Conservation (phyloP, 257 asterid species). For the Gentiana macrophylla region DNA sequence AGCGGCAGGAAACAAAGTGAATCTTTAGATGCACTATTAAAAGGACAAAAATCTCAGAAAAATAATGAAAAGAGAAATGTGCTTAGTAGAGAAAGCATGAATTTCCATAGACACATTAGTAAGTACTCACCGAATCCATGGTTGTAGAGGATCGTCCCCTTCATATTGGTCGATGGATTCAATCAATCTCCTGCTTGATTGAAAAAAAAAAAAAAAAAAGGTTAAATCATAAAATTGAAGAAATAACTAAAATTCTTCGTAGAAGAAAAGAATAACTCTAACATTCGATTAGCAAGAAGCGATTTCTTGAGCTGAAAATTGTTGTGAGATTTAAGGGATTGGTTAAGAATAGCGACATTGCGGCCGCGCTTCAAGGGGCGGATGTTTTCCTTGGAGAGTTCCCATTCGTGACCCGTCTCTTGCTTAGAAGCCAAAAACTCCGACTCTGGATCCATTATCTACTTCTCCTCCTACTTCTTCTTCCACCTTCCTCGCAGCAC, state of each 20-base stretch:
- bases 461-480: too few species aligned
- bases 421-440: slow-evolving; percentile 64
- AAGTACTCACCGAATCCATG: slow-evolving; percentile 77
- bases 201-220: neutral
- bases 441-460: slow-evolving; percentile 50
- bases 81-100: too few species aligned
- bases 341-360: slow-evolving; percentile 64
- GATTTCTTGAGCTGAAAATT: slow-evolving; percentile 43
- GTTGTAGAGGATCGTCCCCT: slow-evolving; percentile 90
- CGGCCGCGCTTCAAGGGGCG: slow-evolving; percentile 97
- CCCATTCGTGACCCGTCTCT: slow-evolving; percentile 90
- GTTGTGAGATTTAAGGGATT: slow-evolving; percentile 59
- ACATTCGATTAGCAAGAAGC: slow-evolving; percentile 63
- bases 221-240: neutral
- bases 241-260: neutral
- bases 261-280: neutral
- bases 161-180: slow-evolving; percentile 66
- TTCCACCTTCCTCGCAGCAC: too few species aligned
- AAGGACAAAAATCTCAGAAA: too few species aligned
- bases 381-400: slow-evolving; percentile 85
- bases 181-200: slow-evolving; percentile 44
- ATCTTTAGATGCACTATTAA: too few species aligned
- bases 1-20: too few species aligned
- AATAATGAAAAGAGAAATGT: too few species aligned
- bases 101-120: too few species aligned